These are phyloP conservation scores for Coemansia sp. DNA, from an alignment of 192 early-diverging fungal genomes.

Conservation along the genomic window DNA sequence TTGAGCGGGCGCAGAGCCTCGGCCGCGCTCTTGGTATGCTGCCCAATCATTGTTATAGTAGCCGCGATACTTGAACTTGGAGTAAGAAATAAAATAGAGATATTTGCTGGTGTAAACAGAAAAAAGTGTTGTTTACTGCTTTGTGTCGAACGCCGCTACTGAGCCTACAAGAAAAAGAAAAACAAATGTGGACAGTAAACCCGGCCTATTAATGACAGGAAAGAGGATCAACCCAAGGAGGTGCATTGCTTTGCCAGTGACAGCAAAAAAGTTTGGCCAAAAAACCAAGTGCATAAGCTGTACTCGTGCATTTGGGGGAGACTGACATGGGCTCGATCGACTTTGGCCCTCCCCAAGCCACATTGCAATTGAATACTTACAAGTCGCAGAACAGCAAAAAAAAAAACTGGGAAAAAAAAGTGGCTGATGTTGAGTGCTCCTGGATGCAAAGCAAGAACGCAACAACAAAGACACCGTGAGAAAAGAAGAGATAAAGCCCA, in stretches of 20 bases:
- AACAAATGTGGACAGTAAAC: neutral
- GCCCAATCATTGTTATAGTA: slow-evolving; percentile 33
- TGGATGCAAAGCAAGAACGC: slow-evolving; percentile 31
- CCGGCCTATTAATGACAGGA: neutral
- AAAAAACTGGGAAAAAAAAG: neutral
- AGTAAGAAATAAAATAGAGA: neutral
- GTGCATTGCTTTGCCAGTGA: neutral
- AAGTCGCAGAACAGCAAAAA: neutral
- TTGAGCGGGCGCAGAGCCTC: slow-evolving; percentile 71
- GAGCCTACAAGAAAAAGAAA: neutral
- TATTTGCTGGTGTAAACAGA: slow-evolving; percentile 1
- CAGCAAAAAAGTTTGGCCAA: neutral
- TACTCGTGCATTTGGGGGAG: neutral
- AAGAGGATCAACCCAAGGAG: neutral
- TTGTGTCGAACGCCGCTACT: neutral
- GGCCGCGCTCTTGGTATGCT: slow-evolving; percentile 40
- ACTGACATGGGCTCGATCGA: neutral
- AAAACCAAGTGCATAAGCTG: neutral
- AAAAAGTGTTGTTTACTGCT: slow-evolving; percentile 2
- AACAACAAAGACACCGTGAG: slow-evolving; percentile 2
- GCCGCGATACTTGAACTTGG: neutral
- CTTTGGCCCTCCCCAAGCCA: neutral
- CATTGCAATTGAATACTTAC: neutral
- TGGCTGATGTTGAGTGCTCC: slow-evolving; percentile 5
- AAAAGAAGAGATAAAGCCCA: neutral